A percentile compares a stretch with the other conserved stretches of the same genome.
These are phyloP conservation scores for Ceratocystis albifundus DNA, from an alignment of 2,329 filamentous ascomycete species.

Conservation along the genomic window DNA sequence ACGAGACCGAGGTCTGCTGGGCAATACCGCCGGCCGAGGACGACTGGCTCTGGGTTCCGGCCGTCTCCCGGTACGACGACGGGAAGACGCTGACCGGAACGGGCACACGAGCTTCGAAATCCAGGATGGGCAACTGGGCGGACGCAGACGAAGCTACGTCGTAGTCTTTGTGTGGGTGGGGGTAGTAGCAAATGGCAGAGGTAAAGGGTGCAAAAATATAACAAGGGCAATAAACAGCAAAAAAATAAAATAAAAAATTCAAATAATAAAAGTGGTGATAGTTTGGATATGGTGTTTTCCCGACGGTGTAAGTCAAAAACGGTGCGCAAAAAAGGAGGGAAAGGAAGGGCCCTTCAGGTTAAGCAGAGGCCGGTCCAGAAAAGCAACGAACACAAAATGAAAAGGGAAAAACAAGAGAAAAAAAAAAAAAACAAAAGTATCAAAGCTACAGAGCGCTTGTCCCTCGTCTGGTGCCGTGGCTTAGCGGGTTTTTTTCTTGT, in stretches of 20 bases:
- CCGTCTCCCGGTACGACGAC: slow-evolving; percentile 72
- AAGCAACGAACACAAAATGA: neutral
- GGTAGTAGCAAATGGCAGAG: neutral
- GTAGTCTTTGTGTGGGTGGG: neutral
- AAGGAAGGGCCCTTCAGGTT: neutral
- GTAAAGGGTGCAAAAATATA: neutral
- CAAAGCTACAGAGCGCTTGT: slow-evolving; percentile 7
- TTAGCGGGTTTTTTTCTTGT: slow-evolving; percentile 6
- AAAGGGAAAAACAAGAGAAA: neutral
- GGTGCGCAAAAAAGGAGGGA: neutral
- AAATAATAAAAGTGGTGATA: slow-evolving; percentile 12
- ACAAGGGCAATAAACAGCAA: neutral
- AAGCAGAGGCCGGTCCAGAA: neutral
- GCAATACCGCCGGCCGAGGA: slow-evolving; percentile 19
- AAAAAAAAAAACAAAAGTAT: neutral
- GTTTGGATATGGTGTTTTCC: slow-evolving; percentile 6
- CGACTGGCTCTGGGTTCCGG: slow-evolving; percentile 14
- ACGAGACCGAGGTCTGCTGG: slow-evolving; percentile 27
- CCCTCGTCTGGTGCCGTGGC: slow-evolving; percentile 4
- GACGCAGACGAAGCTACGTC: slow-evolving; percentile 10
- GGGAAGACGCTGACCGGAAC: slow-evolving; percentile 99
- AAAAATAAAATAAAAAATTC: neutral
- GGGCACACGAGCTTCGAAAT: slow-evolving; percentile 99
- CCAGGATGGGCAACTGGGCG: slow-evolving; percentile 78
- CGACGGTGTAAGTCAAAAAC: slow-evolving; percentile 7